Conservation (phyloP, 495 filamentous ascomycete species). For the Rostrohypoxylon terebratum region DNA sequence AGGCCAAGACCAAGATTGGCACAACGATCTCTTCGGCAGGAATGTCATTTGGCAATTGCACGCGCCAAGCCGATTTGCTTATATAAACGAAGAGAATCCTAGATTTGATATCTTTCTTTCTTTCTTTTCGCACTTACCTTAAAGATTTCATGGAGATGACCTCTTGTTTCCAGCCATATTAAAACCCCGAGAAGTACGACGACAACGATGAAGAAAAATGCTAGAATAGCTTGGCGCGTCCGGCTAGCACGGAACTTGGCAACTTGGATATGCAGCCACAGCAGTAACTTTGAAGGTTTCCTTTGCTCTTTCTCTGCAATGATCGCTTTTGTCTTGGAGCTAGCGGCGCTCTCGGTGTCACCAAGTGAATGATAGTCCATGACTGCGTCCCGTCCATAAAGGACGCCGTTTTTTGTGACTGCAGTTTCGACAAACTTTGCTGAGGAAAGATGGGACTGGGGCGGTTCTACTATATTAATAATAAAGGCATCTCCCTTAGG, state of each 20-base stretch:
- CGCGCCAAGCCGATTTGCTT: slow-evolving; percentile 25
- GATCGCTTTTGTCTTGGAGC: slow-evolving; percentile 14
- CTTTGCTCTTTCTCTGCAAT: slow-evolving; percentile 17
- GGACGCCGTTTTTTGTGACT: background rate
- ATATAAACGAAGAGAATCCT: slow-evolving; percentile 11
- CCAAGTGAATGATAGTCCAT: slow-evolving; percentile 31
- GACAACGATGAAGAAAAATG: slow-evolving; percentile 25
- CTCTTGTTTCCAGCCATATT: slow-evolving; percentile 23
- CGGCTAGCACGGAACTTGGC: slow-evolving; percentile 31
- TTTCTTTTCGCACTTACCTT: slow-evolving; percentile 31
- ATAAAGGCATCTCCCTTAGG: slow-evolving; percentile 35
- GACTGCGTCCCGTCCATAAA: slow-evolving; percentile 27
- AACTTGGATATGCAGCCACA: slow-evolving; percentile 29
- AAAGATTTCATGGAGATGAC: slow-evolving; percentile 27
- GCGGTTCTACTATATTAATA: slow-evolving; percentile 31
- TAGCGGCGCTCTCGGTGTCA: slow-evolving; percentile 24
- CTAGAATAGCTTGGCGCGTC: slow-evolving; percentile 38
- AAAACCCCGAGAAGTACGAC: slow-evolving; percentile 31
- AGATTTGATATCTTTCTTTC: background rate
- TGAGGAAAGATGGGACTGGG: background rate
- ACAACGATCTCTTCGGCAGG: slow-evolving; percentile 9
- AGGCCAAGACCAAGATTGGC: slow-evolving; percentile 20
- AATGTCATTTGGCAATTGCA: slow-evolving; percentile 32
- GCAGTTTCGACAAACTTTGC: background rate
- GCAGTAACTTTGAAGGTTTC: slow-evolving; percentile 10